Conservation (phyloP, 2,329 filamentous ascomycete genomes). For the Neocucurbitaria cava region DNA sequence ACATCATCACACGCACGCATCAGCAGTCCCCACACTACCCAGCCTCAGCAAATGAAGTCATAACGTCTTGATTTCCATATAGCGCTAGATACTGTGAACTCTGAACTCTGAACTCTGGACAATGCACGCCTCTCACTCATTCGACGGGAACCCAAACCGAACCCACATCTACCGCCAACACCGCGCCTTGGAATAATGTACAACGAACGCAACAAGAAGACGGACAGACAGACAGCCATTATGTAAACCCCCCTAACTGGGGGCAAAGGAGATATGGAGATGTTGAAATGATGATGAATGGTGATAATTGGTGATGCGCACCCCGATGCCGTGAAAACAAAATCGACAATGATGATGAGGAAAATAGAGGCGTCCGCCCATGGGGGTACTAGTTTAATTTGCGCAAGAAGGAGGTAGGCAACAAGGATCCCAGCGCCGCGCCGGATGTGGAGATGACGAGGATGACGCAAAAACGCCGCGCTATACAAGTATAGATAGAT, state of each 20-base stretch:
- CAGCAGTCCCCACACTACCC: not conserved
- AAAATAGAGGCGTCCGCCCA: not conserved
- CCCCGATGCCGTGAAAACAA: no score
- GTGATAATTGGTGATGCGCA: not conserved
- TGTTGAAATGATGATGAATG: no score
- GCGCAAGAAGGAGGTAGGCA: no score
- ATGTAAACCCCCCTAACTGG: no score
- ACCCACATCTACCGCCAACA: not conserved
- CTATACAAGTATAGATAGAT: no score
- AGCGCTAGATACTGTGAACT: slow-evolving; percentile 6
- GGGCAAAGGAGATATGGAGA: not conserved
- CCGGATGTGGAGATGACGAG: not conserved
- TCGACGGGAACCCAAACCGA: not conserved
- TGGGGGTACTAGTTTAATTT: not conserved
- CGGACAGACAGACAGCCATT: not conserved
- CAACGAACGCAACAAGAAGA: not conserved
- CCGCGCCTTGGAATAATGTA: not conserved
- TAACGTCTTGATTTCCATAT: slow-evolving; percentile 43
- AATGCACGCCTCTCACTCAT: not conserved
- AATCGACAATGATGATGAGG: not conserved
- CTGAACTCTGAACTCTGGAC: not conserved
- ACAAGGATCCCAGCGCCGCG: not conserved
- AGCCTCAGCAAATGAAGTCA: slow-evolving; percentile 26
- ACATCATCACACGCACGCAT: not conserved
- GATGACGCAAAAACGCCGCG: slow-evolving; percentile 28